Base-by-base conservation (phyloP, 2,329 filamentous ascomycete species). In the Pseudogymnoascus sp. region DNA sequence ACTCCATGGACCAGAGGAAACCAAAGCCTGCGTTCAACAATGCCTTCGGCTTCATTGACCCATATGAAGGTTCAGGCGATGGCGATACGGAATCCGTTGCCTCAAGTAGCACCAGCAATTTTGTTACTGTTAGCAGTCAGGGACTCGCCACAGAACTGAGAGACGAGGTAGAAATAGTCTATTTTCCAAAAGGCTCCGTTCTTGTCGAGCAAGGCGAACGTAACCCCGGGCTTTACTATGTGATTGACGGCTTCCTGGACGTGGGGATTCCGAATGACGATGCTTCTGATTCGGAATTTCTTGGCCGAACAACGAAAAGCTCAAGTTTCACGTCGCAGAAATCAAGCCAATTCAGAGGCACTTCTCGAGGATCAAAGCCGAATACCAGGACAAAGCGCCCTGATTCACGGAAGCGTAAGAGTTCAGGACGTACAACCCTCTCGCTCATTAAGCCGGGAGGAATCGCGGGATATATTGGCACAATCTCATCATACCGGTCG, bases 181-280 rank as follows among this genome's bases (percentile, higher is more conserved):
- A 90, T 77, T 99, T 99, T 68, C 93, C 93, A 0, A 91, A 97
- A 74, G 93, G 90, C 2, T 93, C 95, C 1, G 89, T 99, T 0
- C 82, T 99, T 15, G 93, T 99, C 0, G 95, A 99, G 72, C 93
- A 97, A 77, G 93, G 95, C 9, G 95, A 99, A 74, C 85, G 95
- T n/a, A 96, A 96, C 69, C 95, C 95, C 0, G 95, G 95, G 0
- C 75, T 99, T 0, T 99, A 99, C 77, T 99, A 99, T 75, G 93
- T 99, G 2, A 89, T 99, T 60, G 95, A 99, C 73, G 95, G 95
- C 0, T 99, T 99, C 70, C 78, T 99, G 37, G 95, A 99, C 71
- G 93, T 97, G 46, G 92, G 91, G 65, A 88, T 96, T n/a, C 87
- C 90, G 1, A 79, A 85, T 0, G 85, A 88, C 35, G 70, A 71